Percentiles rank a stretch among this genome's conserved stretches.
Conservation (phyloP, 2,329 filamentous ascomycete species). For the Alternaria rosae region DNA sequence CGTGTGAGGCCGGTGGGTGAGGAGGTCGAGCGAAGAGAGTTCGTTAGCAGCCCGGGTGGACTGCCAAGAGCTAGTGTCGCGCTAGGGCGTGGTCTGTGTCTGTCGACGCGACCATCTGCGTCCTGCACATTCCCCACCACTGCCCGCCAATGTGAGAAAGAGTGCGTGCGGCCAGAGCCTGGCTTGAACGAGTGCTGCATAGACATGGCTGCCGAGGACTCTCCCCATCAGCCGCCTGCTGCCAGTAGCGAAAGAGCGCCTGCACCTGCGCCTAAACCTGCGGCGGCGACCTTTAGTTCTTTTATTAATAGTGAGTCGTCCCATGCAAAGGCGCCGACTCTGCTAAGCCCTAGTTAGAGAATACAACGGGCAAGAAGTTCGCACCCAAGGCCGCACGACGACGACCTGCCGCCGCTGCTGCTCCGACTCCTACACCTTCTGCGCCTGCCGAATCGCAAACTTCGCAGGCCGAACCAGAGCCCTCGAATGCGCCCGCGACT, state of each 20-base stretch:
- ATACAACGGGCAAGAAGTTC: slow-evolving; percentile 57
- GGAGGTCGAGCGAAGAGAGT: slow-evolving; percentile 30
- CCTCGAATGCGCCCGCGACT: slow-evolving; percentile 15
- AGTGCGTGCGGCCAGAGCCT: neutral
- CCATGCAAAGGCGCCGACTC: slow-evolving; percentile 12
- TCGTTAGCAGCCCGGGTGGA: slow-evolving; percentile 16
- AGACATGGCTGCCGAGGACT: slow-evolving; percentile 41
- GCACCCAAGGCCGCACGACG: slow-evolving; percentile 57
- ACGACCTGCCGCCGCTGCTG: slow-evolving; percentile 47
- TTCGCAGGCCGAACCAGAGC: slow-evolving; percentile 11
- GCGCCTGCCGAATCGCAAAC: slow-evolving; percentile 19
- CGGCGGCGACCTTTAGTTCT: slow-evolving; percentile 31
- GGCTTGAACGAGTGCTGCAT: neutral
- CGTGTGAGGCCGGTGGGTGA: slow-evolving; percentile 36
- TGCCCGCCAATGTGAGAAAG: neutral
- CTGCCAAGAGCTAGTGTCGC: slow-evolving; percentile 13
- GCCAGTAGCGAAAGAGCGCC: slow-evolving; percentile 24
- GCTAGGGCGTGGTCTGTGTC: slow-evolving; percentile 15
- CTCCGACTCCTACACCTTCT: slow-evolving; percentile 4
- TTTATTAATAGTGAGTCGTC: slow-evolving; percentile 43
- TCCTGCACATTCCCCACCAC: neutral
- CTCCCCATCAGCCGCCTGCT: slow-evolving; percentile 17
- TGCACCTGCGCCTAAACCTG: slow-evolving; percentile 24
- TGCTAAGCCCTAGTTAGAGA: slow-evolving; percentile 37
- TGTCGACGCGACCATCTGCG: slow-evolving; percentile 8